phyloP scores from a whole-genome alignment of 1,284 basidiomycete species.

The Naganishia albida region DNA sequence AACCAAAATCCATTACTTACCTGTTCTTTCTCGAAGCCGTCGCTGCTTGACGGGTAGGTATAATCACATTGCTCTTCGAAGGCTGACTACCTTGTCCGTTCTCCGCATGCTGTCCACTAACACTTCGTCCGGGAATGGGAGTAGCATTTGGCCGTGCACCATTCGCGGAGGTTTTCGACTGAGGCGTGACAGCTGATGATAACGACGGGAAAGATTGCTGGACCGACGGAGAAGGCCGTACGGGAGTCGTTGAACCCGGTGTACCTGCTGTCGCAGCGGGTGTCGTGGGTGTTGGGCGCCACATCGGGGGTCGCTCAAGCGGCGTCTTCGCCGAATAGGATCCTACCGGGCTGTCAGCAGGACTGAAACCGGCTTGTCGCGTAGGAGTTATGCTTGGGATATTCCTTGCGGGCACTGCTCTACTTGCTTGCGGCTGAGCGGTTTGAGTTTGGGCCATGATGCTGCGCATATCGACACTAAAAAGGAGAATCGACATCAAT shows the following conservation, averaged over 20 bases:
- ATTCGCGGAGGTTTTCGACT: not conserved
- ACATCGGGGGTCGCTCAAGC: constrained; percentile 4
- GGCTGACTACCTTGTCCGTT: constrained; percentile 32
- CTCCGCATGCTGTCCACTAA: constrained; percentile 19
- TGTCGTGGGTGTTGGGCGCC: constrained; percentile 17
- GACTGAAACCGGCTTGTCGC: constrained; percentile 10
- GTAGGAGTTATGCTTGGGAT: constrained; percentile 36
- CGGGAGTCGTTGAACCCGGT: constrained; percentile 12
- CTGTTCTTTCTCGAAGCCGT: constrained; percentile 36
- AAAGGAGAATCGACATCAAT: constrained; percentile 14
- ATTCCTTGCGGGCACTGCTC: constrained; percentile 30
- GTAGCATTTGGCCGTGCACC: constrained; percentile 7
- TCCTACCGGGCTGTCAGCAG: constrained; percentile 17
- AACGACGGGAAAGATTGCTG: constrained; percentile 28
- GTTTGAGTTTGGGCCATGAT: constrained; percentile 74
- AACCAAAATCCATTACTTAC: constrained; percentile 11
- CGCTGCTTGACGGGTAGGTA: constrained; percentile 31
- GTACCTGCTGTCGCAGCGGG: not conserved
- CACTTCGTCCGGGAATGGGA: constrained; percentile 9
- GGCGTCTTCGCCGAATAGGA: constrained; percentile 17
- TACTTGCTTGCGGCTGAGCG: constrained; percentile 1
- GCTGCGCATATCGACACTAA: constrained; percentile 74
- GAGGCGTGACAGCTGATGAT: constrained; percentile 9
- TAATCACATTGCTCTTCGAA: constrained; percentile 38
- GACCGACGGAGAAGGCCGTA: not conserved